Conservation (phyloP, 164 flowering plant species). For the Piper betle region DNA sequence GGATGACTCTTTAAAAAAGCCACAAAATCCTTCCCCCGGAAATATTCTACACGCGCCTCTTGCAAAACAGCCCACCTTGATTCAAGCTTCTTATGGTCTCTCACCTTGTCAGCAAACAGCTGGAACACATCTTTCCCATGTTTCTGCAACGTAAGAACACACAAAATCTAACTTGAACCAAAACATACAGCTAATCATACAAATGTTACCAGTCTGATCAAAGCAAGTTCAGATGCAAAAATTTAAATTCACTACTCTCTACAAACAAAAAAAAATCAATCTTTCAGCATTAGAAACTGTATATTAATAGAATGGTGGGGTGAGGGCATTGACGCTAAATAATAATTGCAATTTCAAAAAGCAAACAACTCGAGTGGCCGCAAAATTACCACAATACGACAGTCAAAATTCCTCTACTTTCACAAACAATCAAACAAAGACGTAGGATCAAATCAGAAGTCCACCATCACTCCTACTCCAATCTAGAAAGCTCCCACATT, state of each 20-base stretch:
- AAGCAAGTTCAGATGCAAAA: not conserved
- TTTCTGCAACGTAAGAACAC: slow-evolving; percentile 31
- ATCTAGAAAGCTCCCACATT: not conserved
- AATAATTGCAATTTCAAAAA: too few species aligned
- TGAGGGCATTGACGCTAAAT: too few species aligned
- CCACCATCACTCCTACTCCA: not conserved
- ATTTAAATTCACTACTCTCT: too few species aligned
- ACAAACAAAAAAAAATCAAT: too few species aligned
- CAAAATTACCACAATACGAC: too few species aligned
- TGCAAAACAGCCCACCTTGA: slow-evolving; percentile 97
- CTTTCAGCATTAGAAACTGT: too few species aligned
- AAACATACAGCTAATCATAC: not conserved
- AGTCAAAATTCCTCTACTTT: too few species aligned
- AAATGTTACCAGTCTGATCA: not conserved
- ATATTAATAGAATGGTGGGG: too few species aligned
- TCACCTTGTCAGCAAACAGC: slow-evolving; percentile 90
- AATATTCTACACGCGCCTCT: slow-evolving; percentile 94
- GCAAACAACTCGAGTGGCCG: too few species aligned
- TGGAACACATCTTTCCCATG: slow-evolving; percentile 80
- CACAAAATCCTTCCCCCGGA: slow-evolving; percentile 86
- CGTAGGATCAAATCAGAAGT: not conserved
- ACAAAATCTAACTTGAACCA: not conserved
- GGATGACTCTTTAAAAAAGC: slow-evolving; percentile 67
- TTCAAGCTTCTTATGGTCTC: slow-evolving; percentile 77
- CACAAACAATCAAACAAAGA: not conserved